A percentile compares a stretch with the other conserved stretches of the same genome.
phyloP scores from a whole-genome alignment of 2,329 filamentous ascomycete genomes.

The Fusarium tanahbumbuense region DNA sequence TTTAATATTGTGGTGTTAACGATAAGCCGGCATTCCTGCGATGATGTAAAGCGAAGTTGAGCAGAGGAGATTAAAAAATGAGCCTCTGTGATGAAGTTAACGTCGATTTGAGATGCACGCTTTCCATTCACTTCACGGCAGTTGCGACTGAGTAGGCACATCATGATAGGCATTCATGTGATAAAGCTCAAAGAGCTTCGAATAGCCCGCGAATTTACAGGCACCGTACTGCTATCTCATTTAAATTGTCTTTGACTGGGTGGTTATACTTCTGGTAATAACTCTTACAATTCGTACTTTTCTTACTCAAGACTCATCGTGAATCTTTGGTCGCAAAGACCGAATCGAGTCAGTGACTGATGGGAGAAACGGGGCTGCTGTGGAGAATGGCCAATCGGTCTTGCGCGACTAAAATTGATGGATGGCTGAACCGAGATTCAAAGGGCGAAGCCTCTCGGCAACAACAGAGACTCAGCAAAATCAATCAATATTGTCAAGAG shows the following conservation, averaged over 20 bases:
- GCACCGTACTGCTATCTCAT: background rate
- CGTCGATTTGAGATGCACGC: background rate
- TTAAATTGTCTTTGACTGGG: background rate
- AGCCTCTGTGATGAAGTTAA: background rate
- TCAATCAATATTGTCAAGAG: background rate
- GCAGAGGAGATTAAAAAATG: background rate
- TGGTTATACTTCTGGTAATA: background rate
- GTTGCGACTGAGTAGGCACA: background rate
- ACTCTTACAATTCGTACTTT: background rate
- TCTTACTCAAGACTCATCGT: background rate
- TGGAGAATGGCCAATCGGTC: conserved; percentile 11
- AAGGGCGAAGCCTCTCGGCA: background rate
- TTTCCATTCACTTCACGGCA: background rate
- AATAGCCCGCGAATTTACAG: background rate
- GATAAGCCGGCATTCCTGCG: background rate
- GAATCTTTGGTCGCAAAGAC: conserved; percentile 15
- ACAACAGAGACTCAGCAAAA: background rate
- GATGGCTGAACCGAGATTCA: conserved; percentile 14
- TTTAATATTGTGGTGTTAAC: background rate
- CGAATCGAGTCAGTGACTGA: conserved; percentile 4
- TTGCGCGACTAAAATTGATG: conserved; percentile 1
- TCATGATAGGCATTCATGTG: background rate
- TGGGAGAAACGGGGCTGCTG: background rate
- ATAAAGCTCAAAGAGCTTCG: background rate
- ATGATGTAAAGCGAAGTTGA: background rate